Evolutionary conservation across 2,329 filamentous ascomycete species (phyloP).

Genomic region (Cercospora sesami): DNA sequence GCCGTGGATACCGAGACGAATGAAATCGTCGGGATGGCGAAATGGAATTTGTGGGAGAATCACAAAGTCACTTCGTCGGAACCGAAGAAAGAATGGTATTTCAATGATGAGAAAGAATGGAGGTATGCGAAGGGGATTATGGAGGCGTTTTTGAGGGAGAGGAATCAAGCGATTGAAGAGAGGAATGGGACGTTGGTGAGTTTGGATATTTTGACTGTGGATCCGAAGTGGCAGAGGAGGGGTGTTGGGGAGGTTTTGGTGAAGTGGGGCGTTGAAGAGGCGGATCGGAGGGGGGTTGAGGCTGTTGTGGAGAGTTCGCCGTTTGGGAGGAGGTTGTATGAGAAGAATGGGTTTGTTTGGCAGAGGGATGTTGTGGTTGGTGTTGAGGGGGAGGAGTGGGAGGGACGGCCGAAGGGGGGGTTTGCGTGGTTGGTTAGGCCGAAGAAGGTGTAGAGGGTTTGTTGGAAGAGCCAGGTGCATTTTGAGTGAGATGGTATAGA

Average conservation of each 20-base stretch:
- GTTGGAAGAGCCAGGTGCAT: neutral
- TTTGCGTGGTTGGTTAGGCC: conserved; percentile 36
- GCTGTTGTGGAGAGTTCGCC: conserved; percentile 37
- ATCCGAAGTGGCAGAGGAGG: conserved; percentile 35
- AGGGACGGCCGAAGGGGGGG: conserved; percentile 21
- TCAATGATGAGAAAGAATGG: conserved; percentile 22
- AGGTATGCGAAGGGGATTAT: conserved; percentile 27
- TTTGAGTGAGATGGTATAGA: neutral
- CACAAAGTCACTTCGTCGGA: conserved; percentile 17
- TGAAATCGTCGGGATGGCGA: conserved; percentile 37
- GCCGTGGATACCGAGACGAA: conserved; percentile 32
- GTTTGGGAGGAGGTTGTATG: conserved; percentile 35
- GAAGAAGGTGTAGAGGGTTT: conserved; percentile 15
- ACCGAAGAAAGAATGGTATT: conserved; percentile 6
- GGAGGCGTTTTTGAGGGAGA: conserved; percentile 26
- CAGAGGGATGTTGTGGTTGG: conserved; percentile 29
- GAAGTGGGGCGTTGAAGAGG: conserved; percentile 34
- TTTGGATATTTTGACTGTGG: conserved; percentile 35
- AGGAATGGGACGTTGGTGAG: conserved; percentile 33
- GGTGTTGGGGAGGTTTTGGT: conserved; percentile 34
- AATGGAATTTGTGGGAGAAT: conserved; percentile 35
- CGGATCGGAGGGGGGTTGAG: conserved; percentile 34
- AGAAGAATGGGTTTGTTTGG: conserved; percentile 38
- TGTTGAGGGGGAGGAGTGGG: conserved; percentile 20
- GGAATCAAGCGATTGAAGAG: conserved; percentile 29